Conservation (phyloP, 1,284 basidiomycete genomes). For the Puccinia hordei region DNA sequence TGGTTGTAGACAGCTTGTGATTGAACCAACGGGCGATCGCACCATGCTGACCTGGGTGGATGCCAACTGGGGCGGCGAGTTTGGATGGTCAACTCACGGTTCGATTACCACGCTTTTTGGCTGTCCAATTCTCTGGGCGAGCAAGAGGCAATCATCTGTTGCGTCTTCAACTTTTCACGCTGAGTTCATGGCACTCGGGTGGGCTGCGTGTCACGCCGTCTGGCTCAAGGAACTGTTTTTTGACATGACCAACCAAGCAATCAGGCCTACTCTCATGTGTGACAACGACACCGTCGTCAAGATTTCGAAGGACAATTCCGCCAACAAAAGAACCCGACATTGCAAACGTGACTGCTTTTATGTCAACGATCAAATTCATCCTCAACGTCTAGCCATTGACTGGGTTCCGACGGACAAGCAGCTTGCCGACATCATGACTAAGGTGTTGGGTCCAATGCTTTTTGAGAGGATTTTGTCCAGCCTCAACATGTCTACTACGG, state of each 20-base stretch:
- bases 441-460: not conserved
- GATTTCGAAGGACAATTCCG: slow-evolving; percentile 23
- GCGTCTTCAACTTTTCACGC: slow-evolving; percentile 17
- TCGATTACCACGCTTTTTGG: not conserved
- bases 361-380: slow-evolving; percentile 16
- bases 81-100: not conserved
- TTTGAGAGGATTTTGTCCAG: slow-evolving; percentile 31
- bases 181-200: slow-evolving; percentile 12
- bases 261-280: not conserved
- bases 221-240: slow-evolving; percentile 14
- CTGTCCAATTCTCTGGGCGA: not conserved
- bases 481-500: not conserved
- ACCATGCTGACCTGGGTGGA: too few species aligned
- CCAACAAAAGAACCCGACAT: slow-evolving; percentile 31
- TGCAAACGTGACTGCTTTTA: slow-evolving; percentile 18
- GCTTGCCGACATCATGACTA: slow-evolving; percentile 24
- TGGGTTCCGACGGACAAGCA: slow-evolving; percentile 10
- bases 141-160: not conserved
- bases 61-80: too few species aligned
- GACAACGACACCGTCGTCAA: slow-evolving; percentile 12
- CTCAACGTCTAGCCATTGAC: not conserved
- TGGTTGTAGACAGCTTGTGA: not conserved
- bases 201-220: not conserved
- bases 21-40: not conserved
- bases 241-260: not conserved